phyloP scores from a whole-genome alignment of 2,329 filamentous ascomycete species.

The Venturiaceae sp. region DNA sequence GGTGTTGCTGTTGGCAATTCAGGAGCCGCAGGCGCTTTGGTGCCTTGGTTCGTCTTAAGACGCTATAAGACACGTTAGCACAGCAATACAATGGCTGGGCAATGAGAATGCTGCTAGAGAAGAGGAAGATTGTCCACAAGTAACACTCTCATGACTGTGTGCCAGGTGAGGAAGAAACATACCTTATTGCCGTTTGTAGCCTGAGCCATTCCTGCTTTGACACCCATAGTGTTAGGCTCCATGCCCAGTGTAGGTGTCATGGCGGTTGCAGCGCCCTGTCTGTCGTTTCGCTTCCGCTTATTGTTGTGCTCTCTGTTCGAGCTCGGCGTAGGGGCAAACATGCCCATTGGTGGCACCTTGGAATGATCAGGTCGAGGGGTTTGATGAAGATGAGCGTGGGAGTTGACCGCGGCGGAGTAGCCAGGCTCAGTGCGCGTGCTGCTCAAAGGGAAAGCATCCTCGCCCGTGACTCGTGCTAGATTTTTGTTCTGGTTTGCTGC shows the following conservation, averaged over 20 bases:
- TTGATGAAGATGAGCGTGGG: slow-evolving; percentile 29
- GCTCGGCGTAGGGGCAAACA: slow-evolving; percentile 78
- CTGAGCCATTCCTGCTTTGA: slow-evolving; percentile 23
- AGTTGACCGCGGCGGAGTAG: slow-evolving; percentile 27
- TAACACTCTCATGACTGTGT: too few relatives aligned
- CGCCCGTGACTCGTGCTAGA: slow-evolving; percentile 48
- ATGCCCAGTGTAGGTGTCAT: slow-evolving; percentile 12
- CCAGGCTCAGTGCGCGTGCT: slow-evolving; percentile 49
- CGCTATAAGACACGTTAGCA: slow-evolving; percentile 41
- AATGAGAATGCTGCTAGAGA: too few relatives aligned
- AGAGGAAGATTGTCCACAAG: neutral
- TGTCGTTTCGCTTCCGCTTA: slow-evolving; percentile 70
- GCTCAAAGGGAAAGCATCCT: slow-evolving; percentile 47
- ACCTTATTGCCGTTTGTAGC: slow-evolving; percentile 42
- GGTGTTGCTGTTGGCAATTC: slow-evolving; percentile 61
- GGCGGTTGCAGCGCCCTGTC: slow-evolving; percentile 30
- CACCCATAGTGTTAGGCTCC: neutral
- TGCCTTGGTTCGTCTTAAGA: slow-evolving; percentile 51
- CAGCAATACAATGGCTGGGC: neutral
- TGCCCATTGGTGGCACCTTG: slow-evolving; percentile 79
- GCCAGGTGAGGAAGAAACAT: too few relatives aligned
- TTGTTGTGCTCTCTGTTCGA: slow-evolving; percentile 64
- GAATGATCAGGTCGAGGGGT: slow-evolving; percentile 35
- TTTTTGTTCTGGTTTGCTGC: slow-evolving; percentile 56
- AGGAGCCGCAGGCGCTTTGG: slow-evolving; percentile 45